phyloP scores from a whole-genome alignment of 179 eudicot species.

The Beta macrorhiza region DNA sequence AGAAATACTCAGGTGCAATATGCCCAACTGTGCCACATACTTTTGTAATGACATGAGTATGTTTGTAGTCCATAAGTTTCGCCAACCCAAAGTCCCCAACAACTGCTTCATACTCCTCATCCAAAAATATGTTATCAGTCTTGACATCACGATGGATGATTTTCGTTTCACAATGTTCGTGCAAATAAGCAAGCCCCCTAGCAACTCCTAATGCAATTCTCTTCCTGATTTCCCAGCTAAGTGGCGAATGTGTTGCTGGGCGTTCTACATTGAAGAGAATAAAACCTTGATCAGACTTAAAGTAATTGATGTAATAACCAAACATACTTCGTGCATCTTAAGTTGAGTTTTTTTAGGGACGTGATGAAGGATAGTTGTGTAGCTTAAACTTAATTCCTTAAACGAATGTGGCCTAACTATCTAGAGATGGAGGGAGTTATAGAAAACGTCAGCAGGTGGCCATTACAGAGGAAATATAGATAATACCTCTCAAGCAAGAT shows the following conservation, averaged over 20 bases:
- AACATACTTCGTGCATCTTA: too few relatives aligned
- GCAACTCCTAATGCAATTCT: constrained; percentile 24
- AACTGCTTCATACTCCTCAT: constrained; percentile 24
- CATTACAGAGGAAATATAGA: too few relatives aligned
- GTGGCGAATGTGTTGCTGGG: constrained; percentile 34
- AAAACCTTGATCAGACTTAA: not conserved
- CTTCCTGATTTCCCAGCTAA: constrained; percentile 41
- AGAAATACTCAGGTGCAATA: constrained; percentile 28
- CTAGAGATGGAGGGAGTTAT: not conserved
- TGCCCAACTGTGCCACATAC: constrained; percentile 31
- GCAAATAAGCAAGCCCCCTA: constrained; percentile 27
- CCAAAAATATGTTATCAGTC: constrained; percentile 27
- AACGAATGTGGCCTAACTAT: not conserved
- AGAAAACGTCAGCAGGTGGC: too few relatives aligned
- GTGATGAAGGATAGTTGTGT: too few relatives aligned
- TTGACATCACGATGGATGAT: constrained; percentile 30
- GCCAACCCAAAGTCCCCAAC: constrained; percentile 33
- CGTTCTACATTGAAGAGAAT: constrained; percentile 27
- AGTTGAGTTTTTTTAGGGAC: too few relatives aligned
- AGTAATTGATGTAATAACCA: too few relatives aligned
- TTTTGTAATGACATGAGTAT: constrained; percentile 26
- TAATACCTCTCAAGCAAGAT: constrained; percentile 41
- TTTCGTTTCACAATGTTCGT: constrained; percentile 28
- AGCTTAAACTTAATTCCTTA: too few relatives aligned
- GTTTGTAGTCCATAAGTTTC: constrained; percentile 25